A percentile compares a stretch with the other conserved stretches of the same genome.
These are phyloP conservation scores for Discostella stelligeroides DNA, from an alignment of 108 stramenopile species.

Conservation along the genomic window DNA sequence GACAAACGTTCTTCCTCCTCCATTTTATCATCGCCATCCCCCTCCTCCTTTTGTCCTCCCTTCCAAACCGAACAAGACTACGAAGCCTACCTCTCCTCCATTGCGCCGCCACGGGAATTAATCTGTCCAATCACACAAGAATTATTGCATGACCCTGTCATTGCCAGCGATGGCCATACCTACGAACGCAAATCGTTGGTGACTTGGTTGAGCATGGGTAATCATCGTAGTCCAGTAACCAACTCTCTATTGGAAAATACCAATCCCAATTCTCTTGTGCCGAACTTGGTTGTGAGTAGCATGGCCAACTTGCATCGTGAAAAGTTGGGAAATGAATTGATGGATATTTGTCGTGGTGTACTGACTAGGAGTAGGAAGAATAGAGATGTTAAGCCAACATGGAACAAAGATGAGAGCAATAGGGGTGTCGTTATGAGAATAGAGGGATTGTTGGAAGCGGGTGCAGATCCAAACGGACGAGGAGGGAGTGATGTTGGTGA, in stretches of 20 bases:
- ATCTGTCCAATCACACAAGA: conserved; percentile 68
- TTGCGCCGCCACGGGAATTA: conserved; percentile 44
- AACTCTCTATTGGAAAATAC: conserved; percentile 36
- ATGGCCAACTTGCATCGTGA: conserved; percentile 47
- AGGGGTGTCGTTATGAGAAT: conserved; percentile 13
- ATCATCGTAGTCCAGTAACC: conserved; percentile 40
- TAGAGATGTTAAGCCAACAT: not conserved
- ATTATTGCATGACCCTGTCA: conserved; percentile 55
- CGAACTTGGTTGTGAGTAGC: conserved; percentile 34
- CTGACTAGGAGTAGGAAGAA: not conserved
- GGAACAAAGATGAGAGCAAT: not conserved
- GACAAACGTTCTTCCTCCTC: not conserved
- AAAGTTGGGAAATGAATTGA: conserved; percentile 31
- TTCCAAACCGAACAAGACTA: conserved; percentile 32
- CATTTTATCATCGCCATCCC: not conserved
- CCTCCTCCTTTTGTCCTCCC: conserved; percentile 25
- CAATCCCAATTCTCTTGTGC: conserved; percentile 11
- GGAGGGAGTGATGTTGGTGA: conserved; percentile 5
- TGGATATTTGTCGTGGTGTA: conserved; percentile 31
- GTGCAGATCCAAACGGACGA: conserved; percentile 40
- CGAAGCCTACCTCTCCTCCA: conserved; percentile 40
- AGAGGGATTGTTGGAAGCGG: conserved; percentile 50
- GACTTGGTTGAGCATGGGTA: conserved; percentile 44
- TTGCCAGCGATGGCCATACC: conserved; percentile 57
- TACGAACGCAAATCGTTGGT: conserved; percentile 54